These are phyloP conservation scores for Botrytis fragariae DNA, from an alignment of 2,329 filamentous ascomycete species.

Conservation along the genomic window DNA sequence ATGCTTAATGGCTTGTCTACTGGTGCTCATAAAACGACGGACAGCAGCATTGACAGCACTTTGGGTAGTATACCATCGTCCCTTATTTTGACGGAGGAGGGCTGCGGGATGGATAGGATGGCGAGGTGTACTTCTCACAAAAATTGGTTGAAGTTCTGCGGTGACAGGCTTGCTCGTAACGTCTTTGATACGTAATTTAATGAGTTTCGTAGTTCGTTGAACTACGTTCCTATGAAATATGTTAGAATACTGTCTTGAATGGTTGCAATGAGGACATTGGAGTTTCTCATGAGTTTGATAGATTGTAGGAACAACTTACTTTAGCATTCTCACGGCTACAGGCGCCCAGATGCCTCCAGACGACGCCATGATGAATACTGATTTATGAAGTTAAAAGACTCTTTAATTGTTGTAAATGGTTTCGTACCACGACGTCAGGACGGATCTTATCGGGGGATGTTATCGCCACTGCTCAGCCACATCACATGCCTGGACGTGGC, in stretches of 20 bases:
- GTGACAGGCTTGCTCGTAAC: slow-evolving; percentile 42
- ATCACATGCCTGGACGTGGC: neutral
- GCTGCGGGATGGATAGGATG: slow-evolving; percentile 58
- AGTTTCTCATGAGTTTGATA: neutral
- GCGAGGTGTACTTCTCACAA: slow-evolving; percentile 53
- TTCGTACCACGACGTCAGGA: neutral
- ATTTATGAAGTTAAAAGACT: slow-evolving; percentile 9
- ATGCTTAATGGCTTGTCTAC: slow-evolving; percentile 42
- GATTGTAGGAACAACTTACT: slow-evolving; percentile 29
- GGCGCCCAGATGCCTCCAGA: slow-evolving; percentile 37
- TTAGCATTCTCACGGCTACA: slow-evolving; percentile 37
- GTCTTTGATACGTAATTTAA: slow-evolving; percentile 46
- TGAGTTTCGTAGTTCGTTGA: slow-evolving; percentile 46
- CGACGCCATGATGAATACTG: slow-evolving; percentile 33
- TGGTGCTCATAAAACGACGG: slow-evolving; percentile 40
- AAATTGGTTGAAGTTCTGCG: slow-evolving; percentile 56
- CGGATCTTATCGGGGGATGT: slow-evolving; percentile 13
- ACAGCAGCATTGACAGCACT: slow-evolving; percentile 51
- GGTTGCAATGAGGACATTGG: neutral
- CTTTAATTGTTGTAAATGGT: neutral
- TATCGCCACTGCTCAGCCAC: slow-evolving; percentile 20
- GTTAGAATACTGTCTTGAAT: slow-evolving; percentile 25
- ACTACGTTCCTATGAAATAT: slow-evolving; percentile 44
- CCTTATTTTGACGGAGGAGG: slow-evolving; percentile 61
- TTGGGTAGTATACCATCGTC: slow-evolving; percentile 61